phyloP scores from a whole-genome alignment of 2,329 filamentous ascomycete genomes.

The Aspergillus texensis region DNA sequence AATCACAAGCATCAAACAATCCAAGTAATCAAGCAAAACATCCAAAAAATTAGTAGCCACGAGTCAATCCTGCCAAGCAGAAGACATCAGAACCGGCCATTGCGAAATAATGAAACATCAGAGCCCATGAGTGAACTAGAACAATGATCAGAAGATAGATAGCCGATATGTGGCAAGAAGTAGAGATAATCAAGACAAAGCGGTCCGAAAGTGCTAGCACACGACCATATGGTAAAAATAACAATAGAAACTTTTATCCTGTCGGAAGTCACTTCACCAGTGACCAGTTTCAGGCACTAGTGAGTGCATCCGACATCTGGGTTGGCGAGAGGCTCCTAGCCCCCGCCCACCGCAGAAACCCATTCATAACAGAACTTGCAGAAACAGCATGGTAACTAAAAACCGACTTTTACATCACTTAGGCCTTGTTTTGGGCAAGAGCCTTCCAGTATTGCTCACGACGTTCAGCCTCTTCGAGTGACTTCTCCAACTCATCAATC shows the following conservation, averaged over 20 bases:
- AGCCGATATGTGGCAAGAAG: not conserved
- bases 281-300: constrained; percentile 16
- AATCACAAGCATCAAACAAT: constrained; percentile 1
- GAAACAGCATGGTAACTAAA: constrained; percentile 23
- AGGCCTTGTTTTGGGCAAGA: constrained; percentile 29
- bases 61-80: constrained; percentile 51
- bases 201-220: not conserved
- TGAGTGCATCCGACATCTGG: constrained; percentile 30
- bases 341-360: constrained; percentile 38
- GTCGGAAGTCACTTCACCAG: constrained; percentile 24
- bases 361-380: constrained; percentile 20
- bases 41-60: constrained; percentile 40
- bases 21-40: constrained; percentile 7
- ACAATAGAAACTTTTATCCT: constrained; percentile 34
- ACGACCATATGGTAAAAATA: constrained; percentile 13
- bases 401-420: constrained; percentile 21
- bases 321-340: constrained; percentile 34
- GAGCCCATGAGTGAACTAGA: constrained; percentile 6
- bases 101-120: constrained; percentile 11
- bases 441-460: constrained; percentile 44
- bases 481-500: constrained; percentile 68
- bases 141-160: not conserved
- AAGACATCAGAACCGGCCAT: constrained; percentile 57
- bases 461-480: constrained; percentile 35
- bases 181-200: constrained; percentile 1